These are phyloP conservation scores for Digitaria exilis DNA, from an alignment of 202 grass and related monocot genomes.

Conservation along the genomic window DNA sequence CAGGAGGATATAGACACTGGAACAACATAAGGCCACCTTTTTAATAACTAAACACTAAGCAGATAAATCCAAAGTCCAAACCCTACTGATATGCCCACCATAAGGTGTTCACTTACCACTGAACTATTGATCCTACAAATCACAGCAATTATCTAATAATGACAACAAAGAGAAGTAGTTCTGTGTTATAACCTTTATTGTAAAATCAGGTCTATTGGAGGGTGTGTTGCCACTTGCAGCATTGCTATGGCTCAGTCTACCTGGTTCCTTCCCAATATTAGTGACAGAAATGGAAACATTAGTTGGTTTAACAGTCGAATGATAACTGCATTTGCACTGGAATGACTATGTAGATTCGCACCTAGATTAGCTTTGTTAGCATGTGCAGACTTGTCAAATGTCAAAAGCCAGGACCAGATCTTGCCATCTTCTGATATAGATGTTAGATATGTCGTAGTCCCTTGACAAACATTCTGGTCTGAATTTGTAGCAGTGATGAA, in stretches of 20 bases:
- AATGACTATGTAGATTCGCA: conserved; percentile 55
- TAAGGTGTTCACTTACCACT: neutral
- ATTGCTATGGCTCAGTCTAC: conserved; percentile 55
- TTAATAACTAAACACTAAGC: conserved; percentile 32
- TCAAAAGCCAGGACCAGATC: conserved; percentile 90
- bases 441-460: conserved; percentile 59
- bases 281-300: conserved; percentile 55
- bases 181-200: conserved; percentile 63
- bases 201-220: conserved; percentile 59
- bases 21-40: neutral
- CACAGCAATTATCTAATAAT: neutral
- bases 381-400: conserved; percentile 60
- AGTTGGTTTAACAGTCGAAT: conserved; percentile 46
- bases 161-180: neutral
- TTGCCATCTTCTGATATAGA: conserved; percentile 95
- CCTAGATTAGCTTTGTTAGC: conserved; percentile 48
- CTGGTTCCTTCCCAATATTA: conserved; percentile 72
- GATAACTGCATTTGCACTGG: conserved; percentile 41
- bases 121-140: conserved; percentile 2
- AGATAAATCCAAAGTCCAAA: conserved; percentile 9
- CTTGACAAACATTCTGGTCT: conserved; percentile 45
- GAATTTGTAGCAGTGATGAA: conserved; percentile 37
- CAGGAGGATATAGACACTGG: neutral
- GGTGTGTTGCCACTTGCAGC: conserved; percentile 29
- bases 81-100: neutral